These are phyloP conservation scores for Pythium plurisporium DNA, from an alignment of 352 stramenopile species.

Conservation along the genomic window DNA sequence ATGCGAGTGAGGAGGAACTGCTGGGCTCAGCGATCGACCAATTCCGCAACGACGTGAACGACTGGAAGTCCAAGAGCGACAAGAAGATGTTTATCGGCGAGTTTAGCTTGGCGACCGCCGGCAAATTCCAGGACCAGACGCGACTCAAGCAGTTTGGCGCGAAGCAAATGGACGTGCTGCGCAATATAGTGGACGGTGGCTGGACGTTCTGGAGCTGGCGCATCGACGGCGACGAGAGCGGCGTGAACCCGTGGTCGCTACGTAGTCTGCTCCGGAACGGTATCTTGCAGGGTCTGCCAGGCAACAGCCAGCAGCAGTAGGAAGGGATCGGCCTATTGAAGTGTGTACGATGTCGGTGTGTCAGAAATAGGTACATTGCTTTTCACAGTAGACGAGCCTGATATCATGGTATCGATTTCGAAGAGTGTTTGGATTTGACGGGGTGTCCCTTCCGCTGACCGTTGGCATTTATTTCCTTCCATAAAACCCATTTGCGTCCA, in stretches of 20 bases:
- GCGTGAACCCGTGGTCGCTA: constrained; percentile 62
- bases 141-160: constrained; percentile 47
- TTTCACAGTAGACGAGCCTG: too few species aligned
- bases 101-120: constrained; percentile 55
- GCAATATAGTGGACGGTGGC: constrained; percentile 47
- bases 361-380: too few species aligned
- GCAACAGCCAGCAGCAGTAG: too few species aligned
- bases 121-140: constrained; percentile 46
- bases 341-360: too few species aligned
- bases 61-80: constrained; percentile 36
- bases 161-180: constrained; percentile 42
- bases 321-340: too few species aligned
- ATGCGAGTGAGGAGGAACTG: constrained; percentile 42
- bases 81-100: constrained; percentile 56
- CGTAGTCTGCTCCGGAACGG: constrained; percentile 46
- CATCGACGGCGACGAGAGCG: constrained; percentile 55
- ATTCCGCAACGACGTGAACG: constrained; percentile 33
- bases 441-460: background rate
- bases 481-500: too few species aligned
- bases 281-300: constrained; percentile 11
- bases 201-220: constrained; percentile 77
- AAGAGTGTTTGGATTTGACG: too few species aligned
- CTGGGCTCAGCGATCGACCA: constrained; percentile 40
- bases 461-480: background rate
- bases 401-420: too few species aligned